Percentiles rank a stretch among this genome's conserved stretches.
Evolutionary conservation across 2,329 filamentous ascomycete genomes (phyloP).

Genomic region (Fusarium subtropicale): DNA sequence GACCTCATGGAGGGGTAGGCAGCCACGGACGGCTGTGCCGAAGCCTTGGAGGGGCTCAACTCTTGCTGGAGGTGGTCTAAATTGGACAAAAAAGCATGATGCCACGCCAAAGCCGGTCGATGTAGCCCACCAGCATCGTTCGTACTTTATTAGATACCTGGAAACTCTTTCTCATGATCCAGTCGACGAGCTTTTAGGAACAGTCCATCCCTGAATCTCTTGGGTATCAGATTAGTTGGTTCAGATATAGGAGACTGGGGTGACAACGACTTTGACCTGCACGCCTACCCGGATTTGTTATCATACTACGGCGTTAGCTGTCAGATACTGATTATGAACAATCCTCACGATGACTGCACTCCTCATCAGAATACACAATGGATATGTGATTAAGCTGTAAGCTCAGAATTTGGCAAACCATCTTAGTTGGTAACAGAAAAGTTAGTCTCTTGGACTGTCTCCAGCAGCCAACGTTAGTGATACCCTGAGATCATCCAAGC

Average conservation of each 20-base stretch:
- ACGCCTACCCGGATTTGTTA: not conserved
- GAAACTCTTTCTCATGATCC: not conserved
- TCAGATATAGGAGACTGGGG: not conserved
- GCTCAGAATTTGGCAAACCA: not conserved
- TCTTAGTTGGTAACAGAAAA: not conserved
- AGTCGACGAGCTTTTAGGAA: too few relatives aligned
- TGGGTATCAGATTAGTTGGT: not conserved
- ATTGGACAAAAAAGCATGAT: not conserved
- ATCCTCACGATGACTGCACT: not conserved
- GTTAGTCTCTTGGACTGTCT: not conserved
- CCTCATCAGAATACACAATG: too few relatives aligned
- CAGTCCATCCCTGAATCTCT: too few relatives aligned
- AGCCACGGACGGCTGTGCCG: not conserved
- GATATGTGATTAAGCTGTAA: not conserved
- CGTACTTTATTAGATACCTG: not conserved
- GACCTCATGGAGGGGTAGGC: conserved; percentile 25
- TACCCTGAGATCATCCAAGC: not conserved
- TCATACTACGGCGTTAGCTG: not conserved
- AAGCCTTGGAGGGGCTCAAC: not conserved
- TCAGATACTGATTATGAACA: not conserved
- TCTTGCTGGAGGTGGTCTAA: not conserved
- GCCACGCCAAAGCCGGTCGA: not conserved
- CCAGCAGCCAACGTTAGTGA: not conserved
- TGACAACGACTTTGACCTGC: not conserved
- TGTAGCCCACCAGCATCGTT: too few relatives aligned